Evolutionary conservation across 2,329 filamentous ascomycete genomes (phyloP).

Genomic region (Ascochyta viciae-villosae): DNA sequence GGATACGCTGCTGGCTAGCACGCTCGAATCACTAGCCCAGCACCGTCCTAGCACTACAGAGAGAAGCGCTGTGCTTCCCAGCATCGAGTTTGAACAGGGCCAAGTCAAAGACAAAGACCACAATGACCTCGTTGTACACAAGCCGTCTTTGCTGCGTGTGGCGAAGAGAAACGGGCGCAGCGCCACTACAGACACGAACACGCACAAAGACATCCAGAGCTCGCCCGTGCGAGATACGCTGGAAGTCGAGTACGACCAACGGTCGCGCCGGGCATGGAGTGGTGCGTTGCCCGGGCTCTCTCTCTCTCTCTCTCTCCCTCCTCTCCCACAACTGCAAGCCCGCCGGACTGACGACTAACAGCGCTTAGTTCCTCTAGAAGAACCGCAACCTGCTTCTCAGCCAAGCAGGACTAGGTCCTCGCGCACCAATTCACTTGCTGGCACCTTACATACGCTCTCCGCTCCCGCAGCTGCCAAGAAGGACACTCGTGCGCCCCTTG

Average conservation of each 20-base stretch:
- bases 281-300: slow-evolving; percentile 29
- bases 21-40: slow-evolving; percentile 19
- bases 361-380: slow-evolving; percentile 44
- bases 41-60: not conserved
- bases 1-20: slow-evolving; percentile 19
- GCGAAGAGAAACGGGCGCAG: slow-evolving; percentile 15
- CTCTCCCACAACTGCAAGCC: not conserved
- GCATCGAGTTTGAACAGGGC: slow-evolving; percentile 33
- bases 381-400: slow-evolving; percentile 15
- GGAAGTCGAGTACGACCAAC: slow-evolving; percentile 53
- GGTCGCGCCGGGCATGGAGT: slow-evolving; percentile 46
- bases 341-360: slow-evolving; percentile 50
- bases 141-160: slow-evolving; percentile 29
- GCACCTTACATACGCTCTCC: not conserved
- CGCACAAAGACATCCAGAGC: slow-evolving; percentile 19
- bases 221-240: slow-evolving; percentile 39
- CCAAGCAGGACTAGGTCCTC: not conserved
- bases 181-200: not conserved
- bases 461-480: slow-evolving; percentile 11
- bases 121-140: slow-evolving; percentile 55
- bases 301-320: not conserved
- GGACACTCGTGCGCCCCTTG: slow-evolving; percentile 68
- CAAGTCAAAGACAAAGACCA: slow-evolving; percentile 29
- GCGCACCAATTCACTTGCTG: not conserved
- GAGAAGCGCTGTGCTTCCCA: slow-evolving; percentile 23